These are phyloP conservation scores for Eragrostis tef DNA, from an alignment of 202 grass and related monocot species.

Conservation along the genomic window DNA sequence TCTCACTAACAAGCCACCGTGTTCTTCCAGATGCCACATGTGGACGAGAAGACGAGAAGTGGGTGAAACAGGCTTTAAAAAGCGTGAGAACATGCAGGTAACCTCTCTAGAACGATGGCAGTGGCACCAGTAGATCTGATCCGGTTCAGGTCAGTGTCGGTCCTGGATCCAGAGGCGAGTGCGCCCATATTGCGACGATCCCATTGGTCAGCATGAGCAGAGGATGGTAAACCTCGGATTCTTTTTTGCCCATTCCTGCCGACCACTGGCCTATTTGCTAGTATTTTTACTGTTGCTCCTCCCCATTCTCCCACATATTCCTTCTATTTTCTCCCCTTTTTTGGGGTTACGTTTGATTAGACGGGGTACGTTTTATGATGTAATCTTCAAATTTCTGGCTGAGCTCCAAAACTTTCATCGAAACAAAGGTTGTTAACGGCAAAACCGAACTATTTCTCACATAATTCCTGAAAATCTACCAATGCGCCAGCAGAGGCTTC, in stretches of 20 bases:
- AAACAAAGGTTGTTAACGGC: no score
- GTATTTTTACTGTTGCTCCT: neutral
- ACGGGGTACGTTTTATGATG: no score
- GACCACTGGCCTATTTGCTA: neutral
- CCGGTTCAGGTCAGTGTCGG: neutral
- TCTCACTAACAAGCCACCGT: neutral
- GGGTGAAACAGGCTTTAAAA: neutral
- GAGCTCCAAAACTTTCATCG: no score
- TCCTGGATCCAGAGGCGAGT: neutral
- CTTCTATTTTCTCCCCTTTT: no score
- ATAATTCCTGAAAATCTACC: neutral
- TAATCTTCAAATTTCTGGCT: no score
- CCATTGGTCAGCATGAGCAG: slow-evolving; percentile 22
- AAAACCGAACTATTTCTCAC: no score
- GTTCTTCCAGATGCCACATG: neutral
- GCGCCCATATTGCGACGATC: slow-evolving; percentile 28
- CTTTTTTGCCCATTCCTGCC: neutral
- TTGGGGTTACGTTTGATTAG: no score
- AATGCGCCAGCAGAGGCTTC: neutral
- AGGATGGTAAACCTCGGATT: slow-evolving; percentile 12
- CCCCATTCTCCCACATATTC: neutral
- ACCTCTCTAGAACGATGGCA: neutral
- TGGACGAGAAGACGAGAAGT: neutral
- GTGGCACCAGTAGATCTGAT: slow-evolving; percentile 22
- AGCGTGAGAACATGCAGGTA: slow-evolving; percentile 28